phyloP scores from a whole-genome alignment of 768 basidiomycete genomes.

The Tricholoma furcatifolium region DNA sequence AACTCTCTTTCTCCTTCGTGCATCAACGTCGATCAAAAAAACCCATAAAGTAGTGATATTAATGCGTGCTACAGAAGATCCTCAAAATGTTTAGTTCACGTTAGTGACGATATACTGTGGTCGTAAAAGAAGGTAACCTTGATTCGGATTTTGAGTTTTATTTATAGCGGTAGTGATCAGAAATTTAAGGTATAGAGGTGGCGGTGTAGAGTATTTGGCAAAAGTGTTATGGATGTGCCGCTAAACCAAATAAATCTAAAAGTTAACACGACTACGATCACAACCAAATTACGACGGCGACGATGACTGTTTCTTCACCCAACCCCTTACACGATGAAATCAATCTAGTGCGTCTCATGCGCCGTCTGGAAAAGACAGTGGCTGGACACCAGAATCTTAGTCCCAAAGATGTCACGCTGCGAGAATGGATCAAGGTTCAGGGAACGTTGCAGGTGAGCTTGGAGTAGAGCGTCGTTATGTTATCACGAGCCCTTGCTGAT shows the following conservation, averaged over 20 bases:
- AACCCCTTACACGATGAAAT: slow-evolving; percentile 56
- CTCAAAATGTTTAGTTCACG: too few species aligned
- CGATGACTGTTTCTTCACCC: neutral
- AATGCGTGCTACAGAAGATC: neutral
- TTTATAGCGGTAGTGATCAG: too few species aligned
- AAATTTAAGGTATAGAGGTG: too few species aligned
- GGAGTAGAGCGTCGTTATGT: neutral
- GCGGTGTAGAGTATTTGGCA: too few species aligned
- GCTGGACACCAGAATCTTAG: slow-evolving; percentile 38
- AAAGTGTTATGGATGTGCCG: too few species aligned
- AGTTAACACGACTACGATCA: too few species aligned
- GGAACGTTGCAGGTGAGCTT: slow-evolving; percentile 54
- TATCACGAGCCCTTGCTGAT: neutral
- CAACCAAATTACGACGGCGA: too few species aligned
- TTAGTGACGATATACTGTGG: too few species aligned
- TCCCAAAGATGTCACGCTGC: slow-evolving; percentile 16
- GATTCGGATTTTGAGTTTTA: too few species aligned
- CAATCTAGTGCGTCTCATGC: slow-evolving; percentile 62
- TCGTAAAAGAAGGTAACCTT: too few species aligned
- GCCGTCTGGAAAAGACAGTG: slow-evolving; percentile 57
- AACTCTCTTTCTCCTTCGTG: neutral
- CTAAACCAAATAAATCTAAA: too few species aligned
- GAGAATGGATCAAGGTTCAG: slow-evolving; percentile 55
- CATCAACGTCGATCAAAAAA: neutral
- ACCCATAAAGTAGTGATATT: neutral